Percentiles rank a stretch among this genome's conserved stretches.
Conservation (phyloP, 352 stramenopile species). For the Phytophthora sp. region DNA sequence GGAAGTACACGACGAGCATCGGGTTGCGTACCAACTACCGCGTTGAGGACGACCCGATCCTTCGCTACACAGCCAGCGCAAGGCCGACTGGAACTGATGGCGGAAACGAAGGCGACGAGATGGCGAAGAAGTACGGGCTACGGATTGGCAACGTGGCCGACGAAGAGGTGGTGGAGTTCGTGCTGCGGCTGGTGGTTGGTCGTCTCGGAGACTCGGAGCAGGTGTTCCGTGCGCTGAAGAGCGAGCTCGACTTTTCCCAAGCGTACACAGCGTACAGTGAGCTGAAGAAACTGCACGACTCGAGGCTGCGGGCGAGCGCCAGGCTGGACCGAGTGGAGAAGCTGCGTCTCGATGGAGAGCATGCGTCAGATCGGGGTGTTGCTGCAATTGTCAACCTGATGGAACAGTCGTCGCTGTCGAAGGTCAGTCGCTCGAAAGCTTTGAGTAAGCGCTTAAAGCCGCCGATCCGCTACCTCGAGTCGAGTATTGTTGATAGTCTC, state of each 20-base stretch:
- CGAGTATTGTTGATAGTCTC: constrained; percentile 7
- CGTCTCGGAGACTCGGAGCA: constrained; percentile 36
- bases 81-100: too few relatives aligned
- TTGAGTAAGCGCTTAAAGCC: constrained; percentile 28
- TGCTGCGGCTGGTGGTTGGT: constrained; percentile 38
- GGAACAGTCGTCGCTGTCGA: constrained; percentile 20
- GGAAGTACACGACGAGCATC: constrained; percentile 42
- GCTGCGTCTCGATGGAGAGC: constrained; percentile 3
- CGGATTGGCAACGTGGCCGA: constrained; percentile 31
- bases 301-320: constrained; percentile 1
- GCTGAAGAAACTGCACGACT: constrained; percentile 37
- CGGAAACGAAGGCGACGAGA: constrained; percentile 18
- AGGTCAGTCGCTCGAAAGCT: too few relatives aligned
- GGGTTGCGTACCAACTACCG: constrained; percentile 41
- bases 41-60: constrained; percentile 59
- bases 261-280: constrained; percentile 42
- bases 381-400: too few relatives aligned
- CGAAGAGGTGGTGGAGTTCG: constrained; percentile 45
- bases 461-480: background rate
- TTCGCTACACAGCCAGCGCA: constrained; percentile 68
- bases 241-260: constrained; percentile 33
- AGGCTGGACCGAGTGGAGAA: constrained; percentile 10
- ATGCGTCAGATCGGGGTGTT: constrained; percentile 7
- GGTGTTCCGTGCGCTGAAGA: constrained; percentile 45
- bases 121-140: constrained; percentile 22